Conservation (phyloP, 176 grass and related monocot genomes). For the Carex cristatella region DNA sequence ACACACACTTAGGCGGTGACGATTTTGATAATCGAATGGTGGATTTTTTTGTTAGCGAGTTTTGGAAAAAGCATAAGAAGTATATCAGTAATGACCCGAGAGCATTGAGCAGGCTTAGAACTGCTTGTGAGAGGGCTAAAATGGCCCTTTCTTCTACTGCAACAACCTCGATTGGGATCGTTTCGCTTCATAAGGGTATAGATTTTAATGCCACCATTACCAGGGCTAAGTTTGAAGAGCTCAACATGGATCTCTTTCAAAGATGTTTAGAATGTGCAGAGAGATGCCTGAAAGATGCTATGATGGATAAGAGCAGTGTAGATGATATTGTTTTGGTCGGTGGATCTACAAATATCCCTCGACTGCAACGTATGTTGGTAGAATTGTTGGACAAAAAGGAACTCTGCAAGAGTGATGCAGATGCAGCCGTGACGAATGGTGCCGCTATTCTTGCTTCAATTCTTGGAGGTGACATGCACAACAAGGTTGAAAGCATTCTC, state of each 20-base stretch:
- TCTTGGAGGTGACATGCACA: conserved; percentile 6
- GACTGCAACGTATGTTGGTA: conserved; percentile 2
- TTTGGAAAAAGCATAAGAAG: conserved; percentile 19
- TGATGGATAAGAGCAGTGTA: not conserved
- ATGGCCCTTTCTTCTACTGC: not conserved
- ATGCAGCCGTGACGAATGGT: not conserved
- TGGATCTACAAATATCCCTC: conserved; percentile 16
- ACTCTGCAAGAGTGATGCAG: not conserved
- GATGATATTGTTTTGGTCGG: conserved; percentile 2
- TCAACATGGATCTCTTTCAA: conserved; percentile 15
- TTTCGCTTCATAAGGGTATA: conserved; percentile 20
- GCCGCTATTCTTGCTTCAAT: conserved; percentile 13
- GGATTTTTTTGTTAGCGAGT: conserved; percentile 12
- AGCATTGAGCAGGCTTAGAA: conserved; percentile 20
- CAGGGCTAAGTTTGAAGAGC: conserved; percentile 15
- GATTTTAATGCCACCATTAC: conserved; percentile 19
- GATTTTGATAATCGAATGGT: conserved; percentile 20
- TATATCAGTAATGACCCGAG: conserved; percentile 9
- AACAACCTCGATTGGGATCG: conserved; percentile 2
- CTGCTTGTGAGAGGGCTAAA: conserved; percentile 21
- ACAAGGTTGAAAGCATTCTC: conserved; percentile 3
- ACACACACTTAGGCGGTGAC: conserved; percentile 19
- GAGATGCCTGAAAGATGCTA: conserved; percentile 11
- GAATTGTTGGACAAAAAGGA: conserved; percentile 13
- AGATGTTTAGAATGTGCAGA: conserved; percentile 22